Base-by-base conservation (phyloP, 176 grass and related monocot genomes). In the Triticum urartu region DNA sequence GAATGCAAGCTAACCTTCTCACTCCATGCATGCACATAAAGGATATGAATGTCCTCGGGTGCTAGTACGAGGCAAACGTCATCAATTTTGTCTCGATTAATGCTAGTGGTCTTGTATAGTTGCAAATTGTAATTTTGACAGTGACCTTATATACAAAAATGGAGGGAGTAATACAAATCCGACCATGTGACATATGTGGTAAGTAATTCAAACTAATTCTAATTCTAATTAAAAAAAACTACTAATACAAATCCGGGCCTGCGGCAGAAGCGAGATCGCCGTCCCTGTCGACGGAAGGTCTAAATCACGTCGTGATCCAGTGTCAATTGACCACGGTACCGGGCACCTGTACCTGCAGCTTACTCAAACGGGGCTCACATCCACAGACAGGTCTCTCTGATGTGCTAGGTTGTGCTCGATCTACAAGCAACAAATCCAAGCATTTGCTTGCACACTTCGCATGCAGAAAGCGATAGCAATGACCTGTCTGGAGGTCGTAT, bases 251-350 rank as follows among this genome's bases (percentile, higher is more conserved):
- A 34, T 17, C 26, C 26, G 64, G 9, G 21, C 21, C 69, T 7
- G 36, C 69, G 6, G 21, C 36, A 34, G 54, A 22, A 33, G 3
- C 35, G 48, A 72, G 76, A 34, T 78, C 52, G 76, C 15, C 20
- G 20, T 61, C 52, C 52, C 32, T 64, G 35, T 42, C 77, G 58
- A 24, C 21, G 33, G 77, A 39, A 79, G 11, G 54, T 79, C 77
- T 58, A 79, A 42, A 79, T 79, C 34, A 38, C 33, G 34, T 26
- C 34, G 33, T 79, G 21, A 79, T 79, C 77, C 77, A 32, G 11
- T 35, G 50, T 15, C 70, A 73, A 42, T 74, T 74, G 48, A 52
- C 48, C n/a, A 74, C 11, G 22, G 71, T 47, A 47, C 68, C 20
- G 68, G 4, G 45, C 50, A 34, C 14, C 6, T 25, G 71, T 39